Evolutionary conservation across 331 rosid species (phyloP).

Genomic region (Erythrophleum ivorense): DNA sequence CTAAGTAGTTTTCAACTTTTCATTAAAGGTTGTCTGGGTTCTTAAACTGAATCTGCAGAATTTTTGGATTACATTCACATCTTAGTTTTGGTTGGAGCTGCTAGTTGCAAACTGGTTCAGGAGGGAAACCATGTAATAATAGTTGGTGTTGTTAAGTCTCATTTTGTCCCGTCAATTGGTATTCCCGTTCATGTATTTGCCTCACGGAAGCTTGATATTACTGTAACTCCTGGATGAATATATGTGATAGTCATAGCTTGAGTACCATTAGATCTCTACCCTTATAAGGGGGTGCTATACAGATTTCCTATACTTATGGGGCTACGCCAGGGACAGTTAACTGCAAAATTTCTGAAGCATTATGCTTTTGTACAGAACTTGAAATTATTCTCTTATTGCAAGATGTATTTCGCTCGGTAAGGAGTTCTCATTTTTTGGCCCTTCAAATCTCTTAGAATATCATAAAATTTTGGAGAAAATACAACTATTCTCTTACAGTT

Average conservation of each 20-base stretch:
- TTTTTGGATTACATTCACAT: constrained; percentile 12
- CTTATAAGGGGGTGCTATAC: neutral
- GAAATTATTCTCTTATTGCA: neutral
- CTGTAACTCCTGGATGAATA: constrained; percentile 21
- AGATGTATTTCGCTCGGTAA: neutral
- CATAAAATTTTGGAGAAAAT: neutral
- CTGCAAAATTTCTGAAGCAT: constrained; percentile 9
- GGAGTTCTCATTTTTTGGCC: neutral
- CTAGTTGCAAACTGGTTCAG: constrained; percentile 18
- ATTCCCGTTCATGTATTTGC: neutral
- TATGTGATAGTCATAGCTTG: constrained; percentile 15
- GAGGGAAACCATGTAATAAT: constrained; percentile 34
- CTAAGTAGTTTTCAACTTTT: neutral
- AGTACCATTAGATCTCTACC: constrained; percentile 5
- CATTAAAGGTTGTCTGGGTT: constrained; percentile 23
- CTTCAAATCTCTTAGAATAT: neutral
- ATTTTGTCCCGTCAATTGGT: neutral
- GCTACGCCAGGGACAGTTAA: neutral
- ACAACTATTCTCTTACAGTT: neutral
- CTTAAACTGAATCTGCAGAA: neutral
- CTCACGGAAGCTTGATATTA: neutral
- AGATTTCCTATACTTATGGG: neutral
- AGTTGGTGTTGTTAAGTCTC: constrained; percentile 13
- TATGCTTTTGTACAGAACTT: constrained; percentile 34
- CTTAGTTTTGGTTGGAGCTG: constrained; percentile 32